phyloP scores from a whole-genome alignment of 2,329 filamentous ascomycete species.

The Cytospora paraplurivora region DNA sequence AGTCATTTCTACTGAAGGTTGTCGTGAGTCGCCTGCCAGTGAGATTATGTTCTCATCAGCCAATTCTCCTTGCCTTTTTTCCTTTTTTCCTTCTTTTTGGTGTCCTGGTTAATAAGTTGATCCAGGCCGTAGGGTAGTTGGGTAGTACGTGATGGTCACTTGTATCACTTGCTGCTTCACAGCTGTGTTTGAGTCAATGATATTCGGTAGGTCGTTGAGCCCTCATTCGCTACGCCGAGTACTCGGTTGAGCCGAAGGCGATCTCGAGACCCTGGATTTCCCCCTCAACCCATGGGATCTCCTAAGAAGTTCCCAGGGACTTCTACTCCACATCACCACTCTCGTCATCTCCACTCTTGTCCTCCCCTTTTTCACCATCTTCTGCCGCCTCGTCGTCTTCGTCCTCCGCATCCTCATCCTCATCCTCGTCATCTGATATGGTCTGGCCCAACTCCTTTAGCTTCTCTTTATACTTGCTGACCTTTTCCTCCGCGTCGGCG shows the following conservation, averaged over 20 bases:
- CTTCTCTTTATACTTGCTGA: slow-evolving; percentile 71
- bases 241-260: not conserved
- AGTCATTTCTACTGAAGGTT: no score
- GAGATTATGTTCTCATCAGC: no score
- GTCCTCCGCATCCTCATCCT: slow-evolving; percentile 59
- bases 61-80: no score
- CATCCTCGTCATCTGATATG: slow-evolving; percentile 77
- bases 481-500: slow-evolving; percentile 77
- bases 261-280: not conserved
- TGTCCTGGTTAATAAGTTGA: no score
- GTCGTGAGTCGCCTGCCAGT: no score
- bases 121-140: no score
- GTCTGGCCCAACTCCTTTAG: slow-evolving; percentile 67
- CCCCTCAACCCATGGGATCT: not conserved
- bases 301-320: not conserved
- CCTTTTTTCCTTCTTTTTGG: no score
- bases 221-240: not conserved
- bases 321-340: slow-evolving; percentile 27
- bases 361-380: slow-evolving; percentile 37
- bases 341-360: slow-evolving; percentile 20
- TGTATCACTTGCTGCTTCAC: not conserved
- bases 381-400: slow-evolving; percentile 55
- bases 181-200: not conserved
- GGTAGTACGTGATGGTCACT: no score
- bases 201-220: not conserved